Evolutionary conservation across 1,284 basidiomycete genomes (phyloP), one percentile per base, ranked within the genome.

Genomic region (Takashimella tepidaria): DNA sequence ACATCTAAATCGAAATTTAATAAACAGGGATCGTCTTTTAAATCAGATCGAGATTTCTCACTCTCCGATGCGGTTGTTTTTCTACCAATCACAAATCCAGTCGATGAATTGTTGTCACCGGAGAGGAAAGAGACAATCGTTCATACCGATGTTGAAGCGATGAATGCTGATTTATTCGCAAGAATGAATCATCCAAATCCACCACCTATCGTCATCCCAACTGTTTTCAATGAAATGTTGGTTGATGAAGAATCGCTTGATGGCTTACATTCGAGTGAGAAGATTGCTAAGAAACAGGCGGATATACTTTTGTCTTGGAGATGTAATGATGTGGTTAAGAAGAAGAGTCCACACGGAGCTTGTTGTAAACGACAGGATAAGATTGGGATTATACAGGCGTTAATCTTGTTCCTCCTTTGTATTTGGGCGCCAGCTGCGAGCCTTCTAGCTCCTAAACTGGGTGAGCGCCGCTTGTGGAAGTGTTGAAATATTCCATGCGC

Each of bases 91-190:
- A 75, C 89, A 24, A 78, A 89, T 16, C 88, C 90, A 4, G 82
- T 92, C n/a, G 83, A 86, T 64, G 80, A 83, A 43, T 78, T 85
- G 62, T 76, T 92, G 25, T 81, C 82, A 0, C 67, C 76, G 1
- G 82, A 85, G 31, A 81, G 88, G 55, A 82, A 83, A 5, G 67
- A 76, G 45, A 84, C 83, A 10, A 88, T 92, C 79, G 80, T 81
- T 49, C 79, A 82, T 23, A 80, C 84, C 22, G 87, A 91, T 64
- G 84, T 91, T 54, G 87, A 90, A 64, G 87, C 87, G 24, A 90
- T 92, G 88, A 92, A 92, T 71, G 84, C 86, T 3, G 86, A 89
- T 70, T 78, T 92, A 41, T 78, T 78, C 51, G 86, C 88, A 64
- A 82, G 87, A 42, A 80, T 89, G 24, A 31, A 79, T 79, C 66